Conservation (phyloP, 2,329 filamentous ascomycete genomes). For the Cercospora janseana region DNA sequence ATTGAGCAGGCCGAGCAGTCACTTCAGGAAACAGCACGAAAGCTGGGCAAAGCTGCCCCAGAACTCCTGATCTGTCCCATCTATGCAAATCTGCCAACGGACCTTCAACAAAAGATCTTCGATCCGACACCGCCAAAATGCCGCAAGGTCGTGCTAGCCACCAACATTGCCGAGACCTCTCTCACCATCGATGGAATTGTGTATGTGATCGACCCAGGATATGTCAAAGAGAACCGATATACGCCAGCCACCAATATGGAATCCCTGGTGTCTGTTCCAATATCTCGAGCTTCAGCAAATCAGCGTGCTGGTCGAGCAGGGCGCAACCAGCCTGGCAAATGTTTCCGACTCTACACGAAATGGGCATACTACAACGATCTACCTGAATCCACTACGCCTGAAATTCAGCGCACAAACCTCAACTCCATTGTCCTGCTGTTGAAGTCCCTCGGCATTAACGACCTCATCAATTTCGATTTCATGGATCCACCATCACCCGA, state of each 20-base stretch:
- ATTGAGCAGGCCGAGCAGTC: slow-evolving; percentile 86
- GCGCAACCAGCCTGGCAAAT: slow-evolving; percentile 87
- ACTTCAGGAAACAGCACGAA: slow-evolving; percentile 79
- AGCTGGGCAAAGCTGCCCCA: slow-evolving; percentile 77
- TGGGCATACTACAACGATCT: slow-evolving; percentile 87
- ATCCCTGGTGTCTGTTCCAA: slow-evolving; percentile 84
- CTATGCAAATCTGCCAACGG: slow-evolving; percentile 88
- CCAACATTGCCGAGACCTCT: slow-evolving; percentile 95
- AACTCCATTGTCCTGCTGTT: slow-evolving; percentile 79
- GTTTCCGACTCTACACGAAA: slow-evolving; percentile 89
- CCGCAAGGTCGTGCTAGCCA: slow-evolving; percentile 88
- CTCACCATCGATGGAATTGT: slow-evolving; percentile 94
- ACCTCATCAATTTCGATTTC: slow-evolving; percentile 91
- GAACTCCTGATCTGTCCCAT: slow-evolving; percentile 91
- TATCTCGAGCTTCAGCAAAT: slow-evolving; percentile 86
- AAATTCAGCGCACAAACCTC: slow-evolving; percentile 88
- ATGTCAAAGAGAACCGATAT: slow-evolving; percentile 93
- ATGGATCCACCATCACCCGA: slow-evolving; percentile 91
- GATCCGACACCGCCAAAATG: slow-evolving; percentile 82
- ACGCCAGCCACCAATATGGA: slow-evolving; percentile 92
- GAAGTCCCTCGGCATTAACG: slow-evolving; percentile 87
- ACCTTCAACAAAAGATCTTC: slow-evolving; percentile 90
- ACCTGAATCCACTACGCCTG: slow-evolving; percentile 85
- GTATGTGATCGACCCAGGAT: slow-evolving; percentile 93
- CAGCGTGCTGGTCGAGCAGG: slow-evolving; percentile 91